Evolutionary conservation across 75 land plant species (phyloP).

Genomic region (Chamaecyparis obtusa): DNA sequence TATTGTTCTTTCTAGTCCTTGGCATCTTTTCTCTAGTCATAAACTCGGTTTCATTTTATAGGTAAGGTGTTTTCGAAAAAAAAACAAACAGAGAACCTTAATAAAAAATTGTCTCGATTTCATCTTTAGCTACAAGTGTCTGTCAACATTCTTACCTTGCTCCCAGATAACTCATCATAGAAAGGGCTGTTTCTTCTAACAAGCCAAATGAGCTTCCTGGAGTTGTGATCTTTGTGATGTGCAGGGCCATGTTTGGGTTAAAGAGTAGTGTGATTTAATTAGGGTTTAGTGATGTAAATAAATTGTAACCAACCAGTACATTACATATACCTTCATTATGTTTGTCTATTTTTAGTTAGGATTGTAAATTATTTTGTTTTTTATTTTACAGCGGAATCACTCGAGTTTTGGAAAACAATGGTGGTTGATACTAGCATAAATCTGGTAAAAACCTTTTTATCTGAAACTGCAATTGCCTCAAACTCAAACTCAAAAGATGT

Average conservation of each 20-base stretch:
- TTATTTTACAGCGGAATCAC: constrained; percentile 27
- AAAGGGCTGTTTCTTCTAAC: not conserved
- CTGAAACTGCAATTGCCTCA: not conserved
- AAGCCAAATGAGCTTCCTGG: not conserved
- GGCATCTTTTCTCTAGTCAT: not conserved
- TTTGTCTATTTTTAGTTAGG: not conserved
- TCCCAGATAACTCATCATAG: not conserved
- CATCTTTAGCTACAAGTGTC: not conserved
- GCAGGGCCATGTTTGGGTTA: not conserved
- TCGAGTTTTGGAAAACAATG: constrained; percentile 32
- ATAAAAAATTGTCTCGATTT: not conserved
- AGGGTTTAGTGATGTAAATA: not conserved
- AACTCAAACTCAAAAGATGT: not conserved
- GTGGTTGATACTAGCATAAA: constrained; percentile 45
- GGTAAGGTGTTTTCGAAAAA: not conserved
- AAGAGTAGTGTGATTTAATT: not conserved
- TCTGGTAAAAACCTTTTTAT: constrained; percentile 44
- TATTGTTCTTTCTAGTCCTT: not conserved
- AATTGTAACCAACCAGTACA: not conserved
- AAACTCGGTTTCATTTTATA: not conserved
- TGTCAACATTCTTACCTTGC: not conserved
- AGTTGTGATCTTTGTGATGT: not conserved
- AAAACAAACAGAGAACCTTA: not conserved
- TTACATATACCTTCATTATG: not conserved
- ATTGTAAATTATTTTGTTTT: not conserved